Evolutionary conservation across 192 early-diverging fungal species (phyloP), one percentile per base, ranked within the genome.

Genomic region (Entrophospora sp.): DNA sequence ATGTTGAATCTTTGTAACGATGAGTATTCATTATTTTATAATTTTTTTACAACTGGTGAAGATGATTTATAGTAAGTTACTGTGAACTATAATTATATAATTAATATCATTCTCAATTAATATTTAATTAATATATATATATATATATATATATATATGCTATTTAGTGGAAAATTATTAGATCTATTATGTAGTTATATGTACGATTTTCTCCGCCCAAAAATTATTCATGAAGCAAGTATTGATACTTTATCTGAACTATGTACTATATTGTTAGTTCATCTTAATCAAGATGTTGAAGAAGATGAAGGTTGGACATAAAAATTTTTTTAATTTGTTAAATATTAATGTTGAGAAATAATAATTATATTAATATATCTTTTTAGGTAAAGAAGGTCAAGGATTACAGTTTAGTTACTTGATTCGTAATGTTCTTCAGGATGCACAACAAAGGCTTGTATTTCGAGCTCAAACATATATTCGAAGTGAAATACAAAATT

Each of bases 391-490:
- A 25, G 67, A 77, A 18, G 82, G 76, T 32, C 75, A 77, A 62
- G 79, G 76, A 32, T 68, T 86, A 4, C 74, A 71, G 20, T 84
- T 85, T 46, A 82, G 87, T 62, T 77, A 89, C 55, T 81, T 90
- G n/a, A 85, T 92, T 25, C 79, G 79, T 31, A 82, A 88, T 59
- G 88, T 97, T 52, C 71, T 98, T 46, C 80, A 93, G 73, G 96
- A 96, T 77, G 74, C 93, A 4, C 96, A 98, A 71, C 82, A 85
- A 58, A 71, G 93, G 14, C 83, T 98, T 31, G 90, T 88, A 5
- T 98, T 95, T 77, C 81, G 93, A 37, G 87, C 91, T 3, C 83
- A 95, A 73, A 69, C 79, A 25, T 95, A 81, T 72, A 90, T 95
- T 32, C 80, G 82, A 13, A 74, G 73, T 52, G 87, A 93, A 66